Evolutionary conservation across 225 moss, liverwort and hornwort species (phyloP), one percentile per base, ranked within the genome.

Genomic region (Straminergon stramineum): DNA sequence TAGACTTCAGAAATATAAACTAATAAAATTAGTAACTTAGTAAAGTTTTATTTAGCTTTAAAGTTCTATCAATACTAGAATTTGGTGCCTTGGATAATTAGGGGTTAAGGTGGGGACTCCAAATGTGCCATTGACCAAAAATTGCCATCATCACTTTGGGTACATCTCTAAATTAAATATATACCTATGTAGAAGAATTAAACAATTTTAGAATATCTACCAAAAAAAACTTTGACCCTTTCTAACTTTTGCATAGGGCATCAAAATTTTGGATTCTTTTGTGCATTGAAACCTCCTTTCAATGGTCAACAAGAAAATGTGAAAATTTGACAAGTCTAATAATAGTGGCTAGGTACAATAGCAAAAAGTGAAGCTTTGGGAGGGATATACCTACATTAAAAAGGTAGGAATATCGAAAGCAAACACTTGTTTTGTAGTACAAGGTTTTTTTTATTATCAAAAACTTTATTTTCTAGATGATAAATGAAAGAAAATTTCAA

Each of bases 291-390:
- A 69, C 12, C 4, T 68, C 11, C 2, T 68, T 21, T 37, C 21
- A 68, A 7, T 69, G 13, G 7, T n/a, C 22, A 69, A 69, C 13
- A n/a, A 23, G 12, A 21, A 68, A 68, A 2, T 23, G 22, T 68
- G 37, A 69, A 13, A n/a, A 69, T 23, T 13, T 2, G 22, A 68
- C 7, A 4, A 68, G 1, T n/a, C 2, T 12, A 13, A 68, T 6
- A 11, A 34, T 10, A 66, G 0, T 2, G 35, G 11, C 0, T 37
- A 20, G 67, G 6, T 6, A 20, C 6, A 20, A 6, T 20, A 37
- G 6, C 1, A 67, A 35, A 2, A 35, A 20, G 11, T 6, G 32
- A 5, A 1, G 17, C 0, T 17, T 32, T 5, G 1, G 0, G 2
- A 5, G 15, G 16, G 31, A n/a, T n/a, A n/a, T n/a, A n/a, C 16